Evolutionary conservation across 2,329 filamentous ascomycete genomes (phyloP), one percentile per base, ranked within the genome.

Genomic region (Magnaporthiopsis poae): DNA sequence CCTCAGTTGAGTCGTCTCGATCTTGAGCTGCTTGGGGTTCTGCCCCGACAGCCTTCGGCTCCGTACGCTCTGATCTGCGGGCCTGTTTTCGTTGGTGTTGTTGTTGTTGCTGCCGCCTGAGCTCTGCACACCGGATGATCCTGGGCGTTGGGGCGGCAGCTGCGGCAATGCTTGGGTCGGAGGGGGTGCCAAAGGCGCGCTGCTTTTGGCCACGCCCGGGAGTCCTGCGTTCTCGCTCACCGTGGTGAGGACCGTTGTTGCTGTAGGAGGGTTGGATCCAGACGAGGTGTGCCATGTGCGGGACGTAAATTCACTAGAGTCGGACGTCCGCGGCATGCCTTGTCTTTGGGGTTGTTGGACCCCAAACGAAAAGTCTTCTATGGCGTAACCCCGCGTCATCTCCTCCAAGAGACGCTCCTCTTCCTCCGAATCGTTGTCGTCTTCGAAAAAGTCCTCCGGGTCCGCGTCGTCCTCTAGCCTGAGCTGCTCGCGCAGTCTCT

Each of bases 351-450:
- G 85, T 56, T 90, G 84, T 71, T 87, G 84, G 46, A 88, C 77
- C 66, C 87, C 88, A 73, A 93, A 90, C 67, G 91, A 84, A 73
- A 96, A 96, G 67, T 93, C 90, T 66, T 94, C 91, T 73, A 95
- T 87, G 66, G 88, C 85, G 75, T 92, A 94, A 65, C 90, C 91
- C 69, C 86, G 87, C 0, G 91, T 92, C 84, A 98, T 92, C 75
- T 96, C 92, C 69, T 97, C 94, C 63, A 97, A 77, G 65, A 92
- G 83, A 46, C 88, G 84, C 73, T 93, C 90, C 73, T 93, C 90
- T 66, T 92, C 88, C 2, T 87, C 86, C 0, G 85, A 87, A 36
- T 87, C 86, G 68, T 84, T 81, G 12, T 85, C 87, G 27, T 87
- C 82, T 70, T 89, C 68, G n/a, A 69, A 88, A 67, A 86, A 85